Percentiles rank a stretch among this genome's conserved stretches.
Evolutionary conservation across 352 stramenopile species (phyloP).

Genomic region (Pythium sukuiense): DNA sequence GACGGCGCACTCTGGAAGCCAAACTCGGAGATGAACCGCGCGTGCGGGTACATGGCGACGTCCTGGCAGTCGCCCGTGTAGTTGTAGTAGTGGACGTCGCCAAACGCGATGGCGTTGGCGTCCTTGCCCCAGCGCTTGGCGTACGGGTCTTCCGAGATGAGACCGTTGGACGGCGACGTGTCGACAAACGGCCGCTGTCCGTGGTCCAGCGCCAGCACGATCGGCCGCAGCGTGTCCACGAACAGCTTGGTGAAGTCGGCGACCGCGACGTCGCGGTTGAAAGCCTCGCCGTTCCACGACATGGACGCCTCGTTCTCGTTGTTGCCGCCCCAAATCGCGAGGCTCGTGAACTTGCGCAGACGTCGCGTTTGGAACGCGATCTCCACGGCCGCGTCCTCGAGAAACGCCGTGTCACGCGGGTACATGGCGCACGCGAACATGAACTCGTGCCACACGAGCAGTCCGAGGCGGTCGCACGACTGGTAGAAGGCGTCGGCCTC

Average conservation of each 20-base stretch:
- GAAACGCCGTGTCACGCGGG: constrained; percentile 64
- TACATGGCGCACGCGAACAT: constrained; percentile 92
- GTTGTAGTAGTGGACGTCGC: constrained; percentile 88
- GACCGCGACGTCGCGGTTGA: constrained; percentile 81
- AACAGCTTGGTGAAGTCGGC: constrained; percentile 82
- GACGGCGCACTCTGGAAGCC: constrained; percentile 84
- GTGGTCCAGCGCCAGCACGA: constrained; percentile 50
- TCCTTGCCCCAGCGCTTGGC: constrained; percentile 78
- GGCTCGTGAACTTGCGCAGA: constrained; percentile 75
- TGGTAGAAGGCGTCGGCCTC: constrained; percentile 83
- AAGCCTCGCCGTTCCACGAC: constrained; percentile 30
- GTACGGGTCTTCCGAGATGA: constrained; percentile 73
- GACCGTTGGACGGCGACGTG: constrained; percentile 83
- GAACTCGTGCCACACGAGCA: constrained; percentile 90
- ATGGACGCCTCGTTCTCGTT: constrained; percentile 90
- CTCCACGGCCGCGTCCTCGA: constrained; percentile 56
- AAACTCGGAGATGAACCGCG: constrained; percentile 87
- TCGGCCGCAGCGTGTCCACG: constrained; percentile 64
- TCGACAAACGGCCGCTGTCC: constrained; percentile 72
- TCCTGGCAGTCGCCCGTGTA: constrained; percentile 80
- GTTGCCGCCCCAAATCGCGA: constrained; percentile 89
- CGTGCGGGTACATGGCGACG: constrained; percentile 60
- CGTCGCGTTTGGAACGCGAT: constrained; percentile 61
- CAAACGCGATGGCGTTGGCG: constrained; percentile 55
- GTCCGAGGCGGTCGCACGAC: constrained; percentile 72